Percentiles rank a stretch among this genome's conserved stretches.
Conservation (phyloP, 2,329 filamentous ascomycete species). For the Chlorencoelia australis region DNA sequence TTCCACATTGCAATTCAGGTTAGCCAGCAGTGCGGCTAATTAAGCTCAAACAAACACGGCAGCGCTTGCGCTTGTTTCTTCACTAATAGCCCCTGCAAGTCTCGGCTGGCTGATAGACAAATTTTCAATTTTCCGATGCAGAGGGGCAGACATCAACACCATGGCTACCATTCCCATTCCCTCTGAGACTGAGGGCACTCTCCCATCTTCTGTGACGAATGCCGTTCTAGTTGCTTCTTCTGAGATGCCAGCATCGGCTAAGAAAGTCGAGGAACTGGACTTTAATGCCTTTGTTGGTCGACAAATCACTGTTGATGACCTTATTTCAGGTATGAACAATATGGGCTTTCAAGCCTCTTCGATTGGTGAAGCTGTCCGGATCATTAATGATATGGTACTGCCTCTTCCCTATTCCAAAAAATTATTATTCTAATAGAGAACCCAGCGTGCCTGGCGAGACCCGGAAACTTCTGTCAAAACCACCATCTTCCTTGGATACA, state of each 20-base stretch:
- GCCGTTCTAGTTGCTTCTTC: constrained; percentile 81
- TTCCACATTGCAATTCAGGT: no score
- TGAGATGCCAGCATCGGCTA: constrained; percentile 67
- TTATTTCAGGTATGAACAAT: constrained; percentile 69
- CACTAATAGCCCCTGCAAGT: no score
- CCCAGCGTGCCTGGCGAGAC: constrained; percentile 68
- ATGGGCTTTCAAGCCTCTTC: constrained; percentile 82
- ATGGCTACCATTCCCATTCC: constrained; percentile 6
- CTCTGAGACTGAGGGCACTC: constrained; percentile 25
- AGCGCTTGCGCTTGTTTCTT: no score
- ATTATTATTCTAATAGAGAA: not conserved
- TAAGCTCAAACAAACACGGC: no score
- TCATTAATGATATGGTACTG: constrained; percentile 88
- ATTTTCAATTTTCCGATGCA: no score
- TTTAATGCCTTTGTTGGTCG: constrained; percentile 71
- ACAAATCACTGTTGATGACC: constrained; percentile 74
- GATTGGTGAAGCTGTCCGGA: constrained; percentile 76
- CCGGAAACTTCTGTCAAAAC: constrained; percentile 69
- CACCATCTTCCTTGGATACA: constrained; percentile 96
- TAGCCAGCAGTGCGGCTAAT: no score
- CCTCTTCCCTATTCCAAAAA: not conserved
- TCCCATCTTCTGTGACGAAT: constrained; percentile 57
- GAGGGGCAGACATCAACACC: no score
- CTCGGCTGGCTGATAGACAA: no score
- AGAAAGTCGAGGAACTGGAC: constrained; percentile 80